Percentiles rank a stretch among this genome's conserved stretches.
These are phyloP conservation scores for Aspergillus wentii DNA, from an alignment of 495 filamentous ascomycete species.

Conservation along the genomic window DNA sequence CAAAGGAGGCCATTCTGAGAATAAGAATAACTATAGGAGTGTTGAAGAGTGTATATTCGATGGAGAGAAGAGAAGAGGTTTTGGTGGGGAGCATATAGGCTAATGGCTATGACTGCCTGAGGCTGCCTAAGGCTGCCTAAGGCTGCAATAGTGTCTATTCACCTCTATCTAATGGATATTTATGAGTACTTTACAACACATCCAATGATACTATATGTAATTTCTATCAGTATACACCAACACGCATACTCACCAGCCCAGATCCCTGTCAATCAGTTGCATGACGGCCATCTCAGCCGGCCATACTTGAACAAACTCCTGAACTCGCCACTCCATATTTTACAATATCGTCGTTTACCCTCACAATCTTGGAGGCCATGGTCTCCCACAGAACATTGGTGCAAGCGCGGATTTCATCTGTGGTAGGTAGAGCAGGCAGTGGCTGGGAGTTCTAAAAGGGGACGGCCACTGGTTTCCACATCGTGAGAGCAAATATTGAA, in stretches of 20 bases:
- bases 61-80: no score
- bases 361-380: slow-evolving; percentile 16
- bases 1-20: slow-evolving; percentile 15
- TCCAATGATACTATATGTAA: no score
- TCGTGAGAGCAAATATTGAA: slow-evolving; percentile 12
- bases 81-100: no score
- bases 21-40: no score
- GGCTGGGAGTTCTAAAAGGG: slow-evolving; percentile 20
- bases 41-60: no score
- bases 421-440: slow-evolving; percentile 21
- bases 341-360: slow-evolving; percentile 19
- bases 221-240: no score
- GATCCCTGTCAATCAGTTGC: slow-evolving; percentile 22
- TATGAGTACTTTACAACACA: no score
- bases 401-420: slow-evolving; percentile 23
- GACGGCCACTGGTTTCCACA: slow-evolving; percentile 22
- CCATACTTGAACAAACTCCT: slow-evolving; percentile 23
- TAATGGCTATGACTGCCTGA: no score
- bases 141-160: no score
- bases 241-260: slow-evolving; percentile 19
- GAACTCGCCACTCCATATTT: slow-evolving; percentile 23
- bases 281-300: slow-evolving; percentile 23
- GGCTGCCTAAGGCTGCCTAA: no score
- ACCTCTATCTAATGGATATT: no score
- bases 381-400: slow-evolving; percentile 20